Percentiles rank a stretch among this genome's conserved stretches.
Evolutionary conservation across 2,329 filamentous ascomycete genomes (phyloP).

Genomic region (Hypoxylon sp.): DNA sequence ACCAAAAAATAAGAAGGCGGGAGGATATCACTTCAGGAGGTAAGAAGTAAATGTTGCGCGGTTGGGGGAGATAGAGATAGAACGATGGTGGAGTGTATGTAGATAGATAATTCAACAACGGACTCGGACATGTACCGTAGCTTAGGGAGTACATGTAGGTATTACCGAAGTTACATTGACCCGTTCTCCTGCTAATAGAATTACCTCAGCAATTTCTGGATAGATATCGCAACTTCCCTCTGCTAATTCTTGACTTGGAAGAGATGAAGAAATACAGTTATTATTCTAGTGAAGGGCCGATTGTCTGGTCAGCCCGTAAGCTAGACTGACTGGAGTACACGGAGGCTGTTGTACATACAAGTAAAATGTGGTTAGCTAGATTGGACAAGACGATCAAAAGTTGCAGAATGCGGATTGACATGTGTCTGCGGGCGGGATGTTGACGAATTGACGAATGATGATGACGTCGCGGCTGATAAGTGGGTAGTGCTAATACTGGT

Average conservation of each 20-base stretch:
- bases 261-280: conserved; percentile 18
- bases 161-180: conserved; percentile 19
- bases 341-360: conserved; percentile 26
- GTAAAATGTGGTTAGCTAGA: conserved; percentile 24
- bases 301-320: conserved; percentile 28
- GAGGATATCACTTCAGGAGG: conserved; percentile 9
- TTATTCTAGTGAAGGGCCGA: conserved; percentile 35
- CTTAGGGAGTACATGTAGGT: conserved; percentile 9
- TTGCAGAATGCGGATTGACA: conserved; percentile 39
- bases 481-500: conserved; percentile 28
- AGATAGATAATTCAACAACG: conserved; percentile 27
- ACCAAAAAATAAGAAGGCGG: conserved; percentile 15
- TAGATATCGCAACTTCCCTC: conserved; percentile 3
- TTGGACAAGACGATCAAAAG: conserved; percentile 24
- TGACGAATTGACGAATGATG: conserved; percentile 47
- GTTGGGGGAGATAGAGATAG: conserved; percentile 29
- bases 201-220: conserved; percentile 8
- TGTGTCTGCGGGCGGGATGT: conserved; percentile 42
- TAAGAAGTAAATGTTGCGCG: conserved; percentile 31
- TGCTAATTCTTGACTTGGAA: conserved; percentile 14
- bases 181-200: neutral
- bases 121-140: conserved; percentile 6
- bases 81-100: conserved; percentile 33
- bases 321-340: conserved; percentile 10
- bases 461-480: conserved; percentile 47